phyloP scores from a whole-genome alignment of 2,329 filamentous ascomycete genomes.

The Xylaria sp. region DNA sequence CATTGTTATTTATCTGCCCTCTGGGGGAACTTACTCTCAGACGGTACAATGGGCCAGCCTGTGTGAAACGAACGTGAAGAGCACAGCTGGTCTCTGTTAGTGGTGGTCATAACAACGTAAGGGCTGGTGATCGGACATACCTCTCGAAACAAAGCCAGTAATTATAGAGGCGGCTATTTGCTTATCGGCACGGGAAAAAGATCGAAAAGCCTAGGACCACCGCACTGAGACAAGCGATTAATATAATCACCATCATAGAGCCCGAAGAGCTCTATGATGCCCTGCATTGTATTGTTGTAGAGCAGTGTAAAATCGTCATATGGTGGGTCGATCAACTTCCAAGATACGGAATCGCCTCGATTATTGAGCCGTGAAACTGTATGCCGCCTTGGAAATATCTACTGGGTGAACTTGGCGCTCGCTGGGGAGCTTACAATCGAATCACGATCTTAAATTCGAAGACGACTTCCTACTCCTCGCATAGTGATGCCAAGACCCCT shows the following conservation, averaged over 20 bases:
- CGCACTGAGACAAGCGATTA: slow-evolving; percentile 4
- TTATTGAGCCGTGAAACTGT: slow-evolving; percentile 31
- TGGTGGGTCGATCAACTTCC: slow-evolving; percentile 13
- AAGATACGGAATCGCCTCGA: slow-evolving; percentile 22
- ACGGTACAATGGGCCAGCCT: slow-evolving; percentile 32
- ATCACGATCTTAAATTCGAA: slow-evolving; percentile 11
- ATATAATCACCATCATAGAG: slow-evolving; percentile 11
- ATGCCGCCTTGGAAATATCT: slow-evolving; percentile 14
- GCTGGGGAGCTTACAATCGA: neutral
- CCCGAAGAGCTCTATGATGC: neutral
- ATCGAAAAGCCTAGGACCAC: neutral
- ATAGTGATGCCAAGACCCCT: slow-evolving; percentile 43
- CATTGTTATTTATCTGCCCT: neutral
- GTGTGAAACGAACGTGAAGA: slow-evolving; percentile 44
- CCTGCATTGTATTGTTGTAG: neutral
- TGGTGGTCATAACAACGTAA: neutral
- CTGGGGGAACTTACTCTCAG: slow-evolving; percentile 42
- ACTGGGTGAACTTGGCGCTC: neutral
- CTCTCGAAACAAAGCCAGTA: slow-evolving; percentile 21
- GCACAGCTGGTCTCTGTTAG: slow-evolving; percentile 45
- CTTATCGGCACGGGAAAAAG: neutral
- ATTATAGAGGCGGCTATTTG: neutral
- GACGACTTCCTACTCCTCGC: slow-evolving; percentile 14
- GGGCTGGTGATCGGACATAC: slow-evolving; percentile 11
- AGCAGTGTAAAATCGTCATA: slow-evolving; percentile 19